Evolutionary conservation across 805 yeast genomes (phyloP).

Genomic region (Pichia nanzhaoensis): DNA sequence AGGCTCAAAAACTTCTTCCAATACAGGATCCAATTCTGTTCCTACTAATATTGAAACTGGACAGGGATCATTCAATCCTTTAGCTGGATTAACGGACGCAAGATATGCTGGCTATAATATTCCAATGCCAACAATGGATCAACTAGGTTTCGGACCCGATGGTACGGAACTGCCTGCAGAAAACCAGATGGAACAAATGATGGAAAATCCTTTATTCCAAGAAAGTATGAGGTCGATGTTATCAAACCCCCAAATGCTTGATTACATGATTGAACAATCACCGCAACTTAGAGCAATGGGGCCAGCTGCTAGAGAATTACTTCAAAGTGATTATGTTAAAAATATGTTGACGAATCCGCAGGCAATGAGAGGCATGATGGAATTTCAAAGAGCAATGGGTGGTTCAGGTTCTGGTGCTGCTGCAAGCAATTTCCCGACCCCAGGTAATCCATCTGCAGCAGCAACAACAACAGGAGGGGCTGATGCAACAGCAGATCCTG

Average conservation of each 20-base stretch:
- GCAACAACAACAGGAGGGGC: conserved; percentile 9
- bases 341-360: conserved; percentile 79
- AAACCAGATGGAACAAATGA: conserved; percentile 65
- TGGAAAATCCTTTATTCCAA: conserved; percentile 76
- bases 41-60: conserved; percentile 88
- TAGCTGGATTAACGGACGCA: conserved; percentile 91
- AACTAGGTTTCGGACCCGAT: conserved; percentile 72
- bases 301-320: conserved; percentile 78
- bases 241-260: conserved; percentile 83
- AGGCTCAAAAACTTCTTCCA: conserved; percentile 2
- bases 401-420: conserved; percentile 25
- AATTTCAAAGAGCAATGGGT: conserved; percentile 52
- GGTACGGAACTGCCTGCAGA: conserved; percentile 79
- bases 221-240: conserved; percentile 78
- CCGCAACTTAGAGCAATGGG: conserved; percentile 85
- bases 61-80: conserved; percentile 79
- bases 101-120: conserved; percentile 85
- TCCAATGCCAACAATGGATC: conserved; percentile 72
- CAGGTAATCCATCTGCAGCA: conserved; percentile 32
- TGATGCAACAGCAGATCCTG: conserved; percentile 13
- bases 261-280: conserved; percentile 69
- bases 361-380: conserved; percentile 75
- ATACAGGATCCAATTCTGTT: conserved; percentile 24
- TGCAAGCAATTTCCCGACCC: conserved; percentile 40
- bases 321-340: conserved; percentile 79